Evolutionary conservation across 1,139 yeast genomes (phyloP).

Genomic region (Sugiyamaella novakii): DNA sequence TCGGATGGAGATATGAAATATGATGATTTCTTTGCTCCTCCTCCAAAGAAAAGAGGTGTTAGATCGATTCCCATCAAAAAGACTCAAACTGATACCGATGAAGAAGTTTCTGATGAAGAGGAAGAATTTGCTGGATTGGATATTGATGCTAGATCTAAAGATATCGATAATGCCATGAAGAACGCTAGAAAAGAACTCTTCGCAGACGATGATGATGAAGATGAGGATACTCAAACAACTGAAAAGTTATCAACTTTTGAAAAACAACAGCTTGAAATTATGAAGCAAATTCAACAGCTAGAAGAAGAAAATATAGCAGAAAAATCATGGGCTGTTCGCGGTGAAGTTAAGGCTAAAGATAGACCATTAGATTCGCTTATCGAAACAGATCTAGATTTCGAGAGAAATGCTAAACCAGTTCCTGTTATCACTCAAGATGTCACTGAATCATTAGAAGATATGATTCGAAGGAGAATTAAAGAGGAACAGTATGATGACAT

Average conservation of each 20-base stretch:
- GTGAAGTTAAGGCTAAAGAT: slow-evolving; percentile 81
- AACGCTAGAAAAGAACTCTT: slow-evolving; percentile 60
- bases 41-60: slow-evolving; percentile 28
- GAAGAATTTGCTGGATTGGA: slow-evolving; percentile 61
- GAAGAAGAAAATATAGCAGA: slow-evolving; percentile 89
- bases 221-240: slow-evolving; percentile 41
- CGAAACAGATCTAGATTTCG: slow-evolving; percentile 65
- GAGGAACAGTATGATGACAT: slow-evolving; percentile 81
- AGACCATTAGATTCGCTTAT: slow-evolving; percentile 83
- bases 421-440: slow-evolving; percentile 90
- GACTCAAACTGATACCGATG: slow-evolving; percentile 37
- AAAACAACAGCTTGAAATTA: slow-evolving; percentile 75
- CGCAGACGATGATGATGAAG: slow-evolving; percentile 45
- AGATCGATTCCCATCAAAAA: slow-evolving; percentile 27
- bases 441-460: slow-evolving; percentile 83
- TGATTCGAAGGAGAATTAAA: slow-evolving; percentile 78
- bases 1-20: slow-evolving; percentile 41
- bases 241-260: slow-evolving; percentile 72
- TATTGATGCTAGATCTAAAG: slow-evolving; percentile 58
- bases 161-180: slow-evolving; percentile 54
- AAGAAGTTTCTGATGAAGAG: slow-evolving; percentile 45
- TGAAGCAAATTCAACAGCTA: slow-evolving; percentile 71
- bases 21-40: slow-evolving; percentile 46
- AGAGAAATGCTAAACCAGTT: slow-evolving; percentile 76
- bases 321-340: slow-evolving; percentile 92